Base-by-base conservation (phyloP, 345 rosid genomes). In the Bruguiera sexangula region DNA sequence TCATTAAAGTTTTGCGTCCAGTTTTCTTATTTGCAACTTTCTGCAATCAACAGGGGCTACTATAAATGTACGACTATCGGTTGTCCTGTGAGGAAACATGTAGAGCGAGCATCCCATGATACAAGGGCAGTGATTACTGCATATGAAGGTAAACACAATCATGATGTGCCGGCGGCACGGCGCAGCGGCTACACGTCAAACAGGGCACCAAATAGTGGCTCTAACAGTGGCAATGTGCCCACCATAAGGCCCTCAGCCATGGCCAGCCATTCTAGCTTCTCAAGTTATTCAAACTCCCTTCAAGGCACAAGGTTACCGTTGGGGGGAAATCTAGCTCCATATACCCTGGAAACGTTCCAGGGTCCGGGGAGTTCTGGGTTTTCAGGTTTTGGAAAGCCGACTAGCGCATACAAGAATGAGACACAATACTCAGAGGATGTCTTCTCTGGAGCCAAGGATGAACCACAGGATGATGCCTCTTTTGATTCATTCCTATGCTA, bases 181-280 rank as follows among this genome's bases (percentile, higher is more conserved):
- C 74, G 80, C 56, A 91, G 96, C 39, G 82, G 96, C 43, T 88
- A 87, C 24, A 43, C 85, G 1, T 24, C 81, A 67, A 85, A 82
- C 63, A 83, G 85, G 68, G 80, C 66, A 22, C 86, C 75, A 30
- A 39, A 73, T 2, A 76, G 30, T 18, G 15, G 56, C 21, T 34
- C 15, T 65, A 43, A 16, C 11, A 19, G n/a, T 53, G 46, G 15
- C 62, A 53, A 6, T 27, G 58, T 66, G 32, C 59, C 93, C 1
- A 69, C 93, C 4, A 77, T 88, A 26, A 88, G 94, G 85, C 96
- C 96, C 62, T 74, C 88, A 26, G 90, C 80, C 50, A 70, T 82
- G 21, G 36, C 88, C 24, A 80, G 75, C 71, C 86, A 79, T 72
- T 63, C 88, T 8, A 73, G 50, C 66, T 57, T 31, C 66, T 36